Base-by-base conservation (phyloP, 371 early-diverging fungal species). In the Smittium culicis region DNA sequence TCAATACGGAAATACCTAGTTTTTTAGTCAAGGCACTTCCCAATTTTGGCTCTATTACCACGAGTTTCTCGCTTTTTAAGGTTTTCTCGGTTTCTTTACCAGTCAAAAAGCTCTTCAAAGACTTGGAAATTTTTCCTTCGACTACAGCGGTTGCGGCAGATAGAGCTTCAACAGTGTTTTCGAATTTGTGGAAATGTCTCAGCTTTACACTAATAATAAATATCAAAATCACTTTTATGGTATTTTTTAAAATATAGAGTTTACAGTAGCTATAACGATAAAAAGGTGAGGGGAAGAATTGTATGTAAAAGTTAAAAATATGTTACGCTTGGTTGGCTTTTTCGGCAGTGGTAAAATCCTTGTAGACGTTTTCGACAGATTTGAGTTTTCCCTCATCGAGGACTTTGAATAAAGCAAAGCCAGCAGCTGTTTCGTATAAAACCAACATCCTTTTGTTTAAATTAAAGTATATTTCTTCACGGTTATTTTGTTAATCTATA, bases 161-260 rank as follows among this genome's bases (percentile, higher is more conserved):
- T 75, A 98, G 82, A 30, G 96, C 96, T 72, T 94, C 95, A 66
- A 90, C 90, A 54, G 95, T 96, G 84, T 93, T 94, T 75, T 92
- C 94, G 74, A 96, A 98, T 80, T 94, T 95, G 71, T 88, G 85
- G 81, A 94, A 94, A 66, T 92, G 92, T 77, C 91, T 83, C 68
- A 97, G 84, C 84, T 95, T 94, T 65, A 94, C 82, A 3, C 63
- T 63, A 63, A 35, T 17, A 34, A 11, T 32, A 11, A 11, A 11
- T 67, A 25, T 16, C 24, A 45, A 45, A 45, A 45, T 45, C 20
- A 45, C 20, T 45, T n/a, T n/a, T n/a, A n/a, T 20, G 20, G 45
- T 20, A 45, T 45, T 45, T 8, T 14, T 45, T 14, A 45, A 45
- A 45, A 45, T 20, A 45, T 8, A 45, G 8, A 14, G 8, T 14